Evolutionary conservation across 352 stramenopile genomes (phyloP), one percentile per base, ranked within the genome.

Genomic region (Blastocystis sp.): DNA sequence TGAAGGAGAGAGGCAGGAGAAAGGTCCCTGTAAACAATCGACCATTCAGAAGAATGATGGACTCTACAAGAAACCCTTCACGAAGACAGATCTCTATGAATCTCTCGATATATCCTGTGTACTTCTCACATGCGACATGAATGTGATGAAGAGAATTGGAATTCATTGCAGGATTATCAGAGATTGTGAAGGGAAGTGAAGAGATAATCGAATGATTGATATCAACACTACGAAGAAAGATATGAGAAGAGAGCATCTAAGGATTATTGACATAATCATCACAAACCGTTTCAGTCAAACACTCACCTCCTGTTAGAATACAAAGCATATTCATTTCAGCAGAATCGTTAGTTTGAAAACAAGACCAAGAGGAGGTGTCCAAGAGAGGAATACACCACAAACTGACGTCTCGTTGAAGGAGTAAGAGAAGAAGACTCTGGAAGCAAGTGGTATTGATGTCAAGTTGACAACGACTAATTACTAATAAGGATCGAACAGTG

Each of bases 51-150:
- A 66, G 27, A 9, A n/a, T 19, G 35, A 84, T 51, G 19, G 48
- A 30, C 30, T 84, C 56, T 17, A 84, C 22, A 22, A 54, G 48
- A 22, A 58, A 84, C 19, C 73, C 73, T 24, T 84, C 73, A 11
- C 54, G 73, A 9, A 84, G 27, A 35, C 19, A 64, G 3, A 42
- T 22, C 15, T 35, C 22, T 2, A 84, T 3, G 33, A 84, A 84
- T 13, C 33, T 17, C 57, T 84, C 73, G 5, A 84, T 30, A 48
- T 64, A 33, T n/a, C 22, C 73, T 11, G n/a, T 48, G 30, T 69
- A 68, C 15, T 68, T 64, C 48, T 24, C 15, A 40, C 48, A 37
- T 24, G 44, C 3, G 6, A 81, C 40, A 64, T 60, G 42, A 17
- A 37, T 81, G 1, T 51, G 40, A 13, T 54, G 70, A n/a, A 24